These are phyloP conservation scores for Candida silvicultrix DNA, from an alignment of 805 yeast species.

Conservation along the genomic window DNA sequence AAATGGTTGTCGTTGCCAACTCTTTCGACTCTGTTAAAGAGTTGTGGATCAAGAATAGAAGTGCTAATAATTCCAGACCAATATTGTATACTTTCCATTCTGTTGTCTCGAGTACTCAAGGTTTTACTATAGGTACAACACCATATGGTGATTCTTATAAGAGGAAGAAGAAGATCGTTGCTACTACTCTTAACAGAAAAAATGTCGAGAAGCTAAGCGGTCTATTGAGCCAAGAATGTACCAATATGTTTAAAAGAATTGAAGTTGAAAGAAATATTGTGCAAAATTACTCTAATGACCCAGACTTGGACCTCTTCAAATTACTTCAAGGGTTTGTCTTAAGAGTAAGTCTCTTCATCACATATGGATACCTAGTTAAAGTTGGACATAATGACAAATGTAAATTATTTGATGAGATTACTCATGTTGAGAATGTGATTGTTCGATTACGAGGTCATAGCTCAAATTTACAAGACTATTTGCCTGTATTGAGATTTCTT, in stretches of 20 bases:
- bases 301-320: constrained; percentile 34
- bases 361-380: constrained; percentile 48
- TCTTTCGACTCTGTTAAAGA: constrained; percentile 46
- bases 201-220: constrained; percentile 26
- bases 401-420: constrained; percentile 42
- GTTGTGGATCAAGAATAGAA: constrained; percentile 46
- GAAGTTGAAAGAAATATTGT: constrained; percentile 7
- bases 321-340: constrained; percentile 45
- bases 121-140: constrained; percentile 61
- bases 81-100: constrained; percentile 60
- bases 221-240: constrained; percentile 34
- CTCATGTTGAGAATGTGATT: constrained; percentile 49
- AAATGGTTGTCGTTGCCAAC: constrained; percentile 59
- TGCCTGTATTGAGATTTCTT: constrained; percentile 39
- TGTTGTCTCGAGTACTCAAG: constrained; percentile 46
- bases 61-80: constrained; percentile 63
- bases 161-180: constrained; percentile 40
- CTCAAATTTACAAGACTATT: constrained; percentile 47
- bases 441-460: constrained; percentile 52
- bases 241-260: constrained; percentile 21
- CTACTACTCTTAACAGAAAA: constrained; percentile 34
- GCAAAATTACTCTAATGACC: constrained; percentile 8
- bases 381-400: constrained; percentile 28
- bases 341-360: constrained; percentile 40
- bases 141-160: constrained; percentile 46